Evolutionary conservation across 768 basidiomycete species (phyloP), one percentile per base, ranked within the genome.

Genomic region (Leccinum uliginosum): DNA sequence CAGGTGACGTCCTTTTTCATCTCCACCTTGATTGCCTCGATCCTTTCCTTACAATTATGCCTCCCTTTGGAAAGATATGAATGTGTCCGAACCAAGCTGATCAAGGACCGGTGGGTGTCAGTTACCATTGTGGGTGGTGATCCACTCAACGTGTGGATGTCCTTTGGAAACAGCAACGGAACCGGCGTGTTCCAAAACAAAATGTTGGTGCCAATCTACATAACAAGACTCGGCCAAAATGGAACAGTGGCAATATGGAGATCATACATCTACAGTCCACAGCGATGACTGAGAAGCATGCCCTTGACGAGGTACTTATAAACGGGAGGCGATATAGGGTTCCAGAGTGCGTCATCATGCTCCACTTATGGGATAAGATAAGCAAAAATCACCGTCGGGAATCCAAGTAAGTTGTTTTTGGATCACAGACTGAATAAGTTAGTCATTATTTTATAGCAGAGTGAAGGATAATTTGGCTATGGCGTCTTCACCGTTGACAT

Each of bases 71-170:
- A 62, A 90, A 86, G 78, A 97, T 95, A 71, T 99, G 96, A 95
- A 97, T 96, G 94, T 99, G 97, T 71, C 97, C 97, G 7, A 93
- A 96, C 66, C 97, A 99, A 67, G 86, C 85, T n/a, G 93, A 97
- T 62, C 84, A 85, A 56, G 80, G 86, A 52, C 70, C 90, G 57
- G 95, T 96, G 68, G 73, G 92, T 77, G 50, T 32, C 50, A 44
- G 30, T 48, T 26, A 32, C 54, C 46, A 52, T 26, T 7, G 43
- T 34, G 30, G 23, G 34, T 26, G 27, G 19, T 15, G 55, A 11
- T 49, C 54, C 15, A 45, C 47, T 62, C 26, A 50, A 52, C n/a
- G 34, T 27, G 38, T 9, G 46, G 32, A 12, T 14, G 49, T 34
- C 43, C 26, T 63, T 50, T 45, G 47, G 56, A 54, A 40, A 64